These are phyloP conservation scores for Lipomyces anomalus DNA, from an alignment of 805 yeast species.

Conservation along the genomic window DNA sequence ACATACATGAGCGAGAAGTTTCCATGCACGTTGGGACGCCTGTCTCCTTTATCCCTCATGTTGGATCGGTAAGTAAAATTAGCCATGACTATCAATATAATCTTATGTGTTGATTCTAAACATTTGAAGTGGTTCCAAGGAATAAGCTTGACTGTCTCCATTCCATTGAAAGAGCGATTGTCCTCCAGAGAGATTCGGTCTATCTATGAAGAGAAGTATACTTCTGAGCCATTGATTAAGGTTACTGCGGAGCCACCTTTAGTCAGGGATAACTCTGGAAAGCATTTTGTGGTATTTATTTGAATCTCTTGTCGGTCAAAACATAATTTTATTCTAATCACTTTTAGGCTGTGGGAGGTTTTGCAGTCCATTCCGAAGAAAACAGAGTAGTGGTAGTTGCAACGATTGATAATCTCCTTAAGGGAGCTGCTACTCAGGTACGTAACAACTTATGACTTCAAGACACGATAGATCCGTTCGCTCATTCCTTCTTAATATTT, in stretches of 20 bases:
- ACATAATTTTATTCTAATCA: neutral
- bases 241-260: constrained; percentile 89
- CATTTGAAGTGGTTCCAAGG: constrained; percentile 92
- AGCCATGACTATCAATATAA: neutral
- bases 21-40: constrained; percentile 69
- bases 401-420: constrained; percentile 88
- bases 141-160: constrained; percentile 82
- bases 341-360: constrained; percentile 69
- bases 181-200: constrained; percentile 78
- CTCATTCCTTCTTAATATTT: too few relatives aligned
- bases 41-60: constrained; percentile 93
- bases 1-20: constrained; percentile 92
- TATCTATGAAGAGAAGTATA: constrained; percentile 81
- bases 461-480: too few relatives aligned
- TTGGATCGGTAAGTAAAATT: constrained; percentile 72
- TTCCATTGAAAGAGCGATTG: constrained; percentile 64
- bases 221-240: constrained; percentile 76
- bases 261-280: constrained; percentile 85
- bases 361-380: constrained; percentile 82
- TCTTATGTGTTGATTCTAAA: neutral
- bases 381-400: constrained; percentile 92
- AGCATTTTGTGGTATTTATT: constrained; percentile 68
- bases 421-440: constrained; percentile 95
- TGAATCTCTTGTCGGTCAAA: neutral
- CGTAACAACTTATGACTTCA: too few relatives aligned